Base-by-base conservation (phyloP, 2,329 filamentous ascomycete genomes). In the Colletotrichum endophyticum region DNA sequence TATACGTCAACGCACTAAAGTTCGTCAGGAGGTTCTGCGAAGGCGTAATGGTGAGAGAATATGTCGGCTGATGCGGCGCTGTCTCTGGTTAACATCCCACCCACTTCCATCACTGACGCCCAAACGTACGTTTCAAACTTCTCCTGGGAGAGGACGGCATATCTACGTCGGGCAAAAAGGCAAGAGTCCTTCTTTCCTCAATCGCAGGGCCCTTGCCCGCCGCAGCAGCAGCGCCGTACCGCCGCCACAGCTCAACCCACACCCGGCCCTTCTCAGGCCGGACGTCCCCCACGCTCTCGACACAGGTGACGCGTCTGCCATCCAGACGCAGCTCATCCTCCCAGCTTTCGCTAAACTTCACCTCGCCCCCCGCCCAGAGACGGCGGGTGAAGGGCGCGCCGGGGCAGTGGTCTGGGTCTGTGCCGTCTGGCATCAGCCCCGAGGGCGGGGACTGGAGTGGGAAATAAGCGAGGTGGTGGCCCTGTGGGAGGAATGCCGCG, bases 1-100 rank as follows among this genome's bases (percentile, higher is more conserved):
- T 99, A 88, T 95, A 96, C 4, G 95, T 96, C 39, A 99, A 91
- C 0, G 96, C 96, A 25, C 94, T 97, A 88, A 96, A 99, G 75
- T 96, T 92, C 86, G 98, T 98, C 70, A 99, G 92, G 6, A 98
- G 90, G 6, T 90, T 87, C 4, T 91, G 88, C 4, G 93, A 93
- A 1, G 96, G 95, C 0, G 86, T 90, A 28, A 98, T 85, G 1
- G 87, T 86, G 79, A 94, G 61, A 19, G 75, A 77, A 9, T n/a
- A 28, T 12, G 75, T 77, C 25, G 71, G 83, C 1, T 80, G 56
- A 69, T 84, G 81, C 32, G 84, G 83, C 67, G 83, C 86, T 87
- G 32, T 57, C 15, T n/a, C 36, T 22, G 11, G 59, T 76, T 22
- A 76, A 34, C 49, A 34, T 16, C n/a, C 16, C n/a, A 12, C 11